phyloP scores from a whole-genome alignment of 352 stramenopile species.

The Pythium dissimile region DNA sequence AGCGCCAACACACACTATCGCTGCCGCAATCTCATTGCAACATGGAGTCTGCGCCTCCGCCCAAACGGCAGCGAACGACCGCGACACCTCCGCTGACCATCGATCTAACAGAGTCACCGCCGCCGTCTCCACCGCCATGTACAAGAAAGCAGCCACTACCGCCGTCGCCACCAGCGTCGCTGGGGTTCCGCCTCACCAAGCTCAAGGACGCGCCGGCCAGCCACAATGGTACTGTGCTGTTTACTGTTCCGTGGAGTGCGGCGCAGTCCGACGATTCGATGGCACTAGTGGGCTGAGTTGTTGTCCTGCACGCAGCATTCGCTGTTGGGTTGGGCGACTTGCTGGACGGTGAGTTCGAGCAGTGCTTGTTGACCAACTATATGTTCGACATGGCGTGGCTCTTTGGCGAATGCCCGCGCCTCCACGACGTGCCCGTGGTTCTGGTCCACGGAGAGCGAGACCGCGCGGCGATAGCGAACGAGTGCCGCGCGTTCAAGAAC shows the following conservation, averaged over 20 bases:
- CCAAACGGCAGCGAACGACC: neutral
- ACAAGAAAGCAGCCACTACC: neutral
- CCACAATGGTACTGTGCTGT: conserved; percentile 12
- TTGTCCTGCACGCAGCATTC: no score
- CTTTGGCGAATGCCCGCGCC: conserved; percentile 51
- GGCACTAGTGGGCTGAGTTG: no score
- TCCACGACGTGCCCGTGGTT: conserved; percentile 61
- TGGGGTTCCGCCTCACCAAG: conserved; percentile 21
- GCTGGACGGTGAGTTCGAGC: conserved; percentile 53
- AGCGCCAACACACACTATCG: no score
- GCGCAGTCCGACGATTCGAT: no score
- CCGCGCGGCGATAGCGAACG: conserved; percentile 42
- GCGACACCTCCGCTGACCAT: conserved; percentile 1
- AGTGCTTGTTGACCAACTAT: conserved; percentile 79
- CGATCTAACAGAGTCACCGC: neutral
- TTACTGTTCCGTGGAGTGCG: neutral
- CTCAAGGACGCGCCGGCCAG: conserved; percentile 12
- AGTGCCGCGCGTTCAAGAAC: conserved; percentile 57
- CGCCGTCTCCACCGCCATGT: neutral
- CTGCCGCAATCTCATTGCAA: no score
- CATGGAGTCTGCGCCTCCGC: neutral
- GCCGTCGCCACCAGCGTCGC: neutral
- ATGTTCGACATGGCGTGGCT: conserved; percentile 79
- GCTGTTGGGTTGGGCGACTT: conserved; percentile 42
- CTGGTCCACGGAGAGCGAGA: conserved; percentile 76